phyloP scores from a whole-genome alignment of 768 basidiomycete species.

The Pulveroboletus sp. region DNA sequence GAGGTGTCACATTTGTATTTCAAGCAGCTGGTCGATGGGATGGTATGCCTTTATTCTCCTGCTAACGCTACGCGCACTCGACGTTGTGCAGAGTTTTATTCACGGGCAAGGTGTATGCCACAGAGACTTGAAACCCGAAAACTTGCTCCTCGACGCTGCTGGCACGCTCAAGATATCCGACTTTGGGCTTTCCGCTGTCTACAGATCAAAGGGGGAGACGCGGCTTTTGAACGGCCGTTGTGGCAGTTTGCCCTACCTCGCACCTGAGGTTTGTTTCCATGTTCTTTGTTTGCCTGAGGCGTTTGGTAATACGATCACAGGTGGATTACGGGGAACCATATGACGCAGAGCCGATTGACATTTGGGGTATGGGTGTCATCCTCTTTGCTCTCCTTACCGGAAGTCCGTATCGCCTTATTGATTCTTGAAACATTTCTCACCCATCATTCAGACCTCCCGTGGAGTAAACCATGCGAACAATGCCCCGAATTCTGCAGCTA shows the following conservation, averaged over 20 bases:
- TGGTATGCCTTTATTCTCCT: conserved; percentile 49
- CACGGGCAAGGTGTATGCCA: conserved; percentile 92
- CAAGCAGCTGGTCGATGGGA: conserved; percentile 76
- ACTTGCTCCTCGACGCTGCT: conserved; percentile 78
- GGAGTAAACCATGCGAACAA: conserved; percentile 87
- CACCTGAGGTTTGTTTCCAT: conserved; percentile 70
- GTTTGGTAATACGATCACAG: conserved; percentile 35
- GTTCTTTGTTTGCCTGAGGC: background rate
- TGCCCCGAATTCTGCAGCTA: conserved; percentile 83
- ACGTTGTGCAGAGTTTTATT: conserved; percentile 62
- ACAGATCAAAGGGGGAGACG: conserved; percentile 79
- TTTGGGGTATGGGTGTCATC: conserved; percentile 96
- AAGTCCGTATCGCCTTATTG: conserved; percentile 51
- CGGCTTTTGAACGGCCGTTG: conserved; percentile 77
- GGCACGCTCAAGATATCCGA: conserved; percentile 92
- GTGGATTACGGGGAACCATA: conserved; percentile 68
- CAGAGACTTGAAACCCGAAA: conserved; percentile 96
- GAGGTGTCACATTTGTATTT: conserved; percentile 92
- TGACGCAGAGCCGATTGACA: conserved; percentile 88
- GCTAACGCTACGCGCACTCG: background rate
- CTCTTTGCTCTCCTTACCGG: conserved; percentile 88
- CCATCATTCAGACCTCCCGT: conserved; percentile 76
- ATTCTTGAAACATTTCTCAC: background rate
- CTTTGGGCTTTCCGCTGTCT: conserved; percentile 92
- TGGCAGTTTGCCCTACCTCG: conserved; percentile 92